Evolutionary conservation across 78 protist species (phyloP).

Genomic region (Speleostelium caveatum): DNA sequence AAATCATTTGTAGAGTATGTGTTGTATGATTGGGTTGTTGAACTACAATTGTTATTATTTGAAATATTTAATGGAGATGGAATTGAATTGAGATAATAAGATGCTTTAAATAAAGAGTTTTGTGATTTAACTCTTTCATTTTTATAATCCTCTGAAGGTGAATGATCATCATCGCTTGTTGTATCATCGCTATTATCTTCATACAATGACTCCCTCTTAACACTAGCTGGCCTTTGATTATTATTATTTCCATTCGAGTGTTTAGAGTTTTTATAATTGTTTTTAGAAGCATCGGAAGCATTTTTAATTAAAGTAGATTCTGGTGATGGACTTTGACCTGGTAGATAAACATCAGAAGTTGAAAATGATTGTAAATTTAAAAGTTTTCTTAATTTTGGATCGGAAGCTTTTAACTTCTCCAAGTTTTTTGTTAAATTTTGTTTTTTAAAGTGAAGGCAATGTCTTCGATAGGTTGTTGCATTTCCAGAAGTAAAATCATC

Average conservation of each 20-base stretch:
- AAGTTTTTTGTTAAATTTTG: constrained; percentile 7
- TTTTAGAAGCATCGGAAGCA: background rate
- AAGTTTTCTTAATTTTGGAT: background rate
- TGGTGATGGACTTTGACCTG: constrained; percentile 5
- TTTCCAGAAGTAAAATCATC: constrained; percentile 20
- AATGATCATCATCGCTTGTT: background rate
- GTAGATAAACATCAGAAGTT: background rate
- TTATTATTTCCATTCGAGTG: background rate
- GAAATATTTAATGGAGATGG: too few species aligned
- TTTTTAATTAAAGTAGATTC: too few species aligned
- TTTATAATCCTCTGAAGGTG: background rate
- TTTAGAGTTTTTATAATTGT: too few species aligned
- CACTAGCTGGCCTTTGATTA: background rate
- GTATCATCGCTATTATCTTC: background rate
- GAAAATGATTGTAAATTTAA: background rate
- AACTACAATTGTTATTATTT: too few species aligned
- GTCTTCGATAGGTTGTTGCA: constrained; percentile 47
- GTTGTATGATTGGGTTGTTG: too few species aligned
- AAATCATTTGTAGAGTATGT: too few species aligned
- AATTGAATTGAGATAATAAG: too few species aligned
- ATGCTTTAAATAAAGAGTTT: too few species aligned
- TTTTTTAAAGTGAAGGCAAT: constrained; percentile 20
- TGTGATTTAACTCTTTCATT: too few species aligned
- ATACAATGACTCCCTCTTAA: background rate
- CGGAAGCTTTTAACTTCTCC: constrained; percentile 27